Base-by-base conservation (phyloP, 2,329 filamentous ascomycete species). In the Tolypocladium amazonense region DNA sequence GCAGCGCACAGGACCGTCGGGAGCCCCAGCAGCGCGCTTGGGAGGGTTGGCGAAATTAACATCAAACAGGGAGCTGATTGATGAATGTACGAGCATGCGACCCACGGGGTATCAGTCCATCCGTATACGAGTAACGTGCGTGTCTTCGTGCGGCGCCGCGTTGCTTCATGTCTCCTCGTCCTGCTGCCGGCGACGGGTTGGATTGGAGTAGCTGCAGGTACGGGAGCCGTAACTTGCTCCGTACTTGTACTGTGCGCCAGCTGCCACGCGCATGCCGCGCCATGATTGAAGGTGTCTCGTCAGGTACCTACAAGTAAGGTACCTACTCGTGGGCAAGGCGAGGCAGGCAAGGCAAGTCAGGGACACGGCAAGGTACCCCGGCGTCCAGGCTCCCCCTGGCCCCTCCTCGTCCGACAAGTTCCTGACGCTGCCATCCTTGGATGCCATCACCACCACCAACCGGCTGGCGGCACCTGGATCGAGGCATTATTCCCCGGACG, bases 31-130 rank as follows among this genome's bases (percentile, higher is more conserved):
- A 20, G 27, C 27, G 18, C 27, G 7, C 27, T 33, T 20, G 47
- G n/a, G 30, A 33, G 50, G 30, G 50, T 35, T 53, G 50, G 47
- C 38, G 58, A 61, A 55, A 59, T 61, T 50, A 61, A 61, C 54
- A 58, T 55, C 58, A 57, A 55, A 57, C 60, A 59, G 20, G 57
- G 47, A 50, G 25, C 20, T 45, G 41, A 23, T 23, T 45, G 41
- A 43, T 14, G 39, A n/a, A 45, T 23, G 43, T 37, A 37, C 35
- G 35, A 37, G 35, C 11, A 45, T 20, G 41, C 47, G 47, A 20
- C 47, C 25, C 14, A 8, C 39, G 35, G n/a, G 35, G 35, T 14
- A 37, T 37, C 35, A 37, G 35, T 37, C 8, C 35, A 37, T 37
- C 35, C 35, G 35, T 14, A n/a, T n/a, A 37, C 35, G 35, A 35